Conservation (phyloP, 768 basidiomycete genomes). For the Suillus fuscotomentosus region DNA sequence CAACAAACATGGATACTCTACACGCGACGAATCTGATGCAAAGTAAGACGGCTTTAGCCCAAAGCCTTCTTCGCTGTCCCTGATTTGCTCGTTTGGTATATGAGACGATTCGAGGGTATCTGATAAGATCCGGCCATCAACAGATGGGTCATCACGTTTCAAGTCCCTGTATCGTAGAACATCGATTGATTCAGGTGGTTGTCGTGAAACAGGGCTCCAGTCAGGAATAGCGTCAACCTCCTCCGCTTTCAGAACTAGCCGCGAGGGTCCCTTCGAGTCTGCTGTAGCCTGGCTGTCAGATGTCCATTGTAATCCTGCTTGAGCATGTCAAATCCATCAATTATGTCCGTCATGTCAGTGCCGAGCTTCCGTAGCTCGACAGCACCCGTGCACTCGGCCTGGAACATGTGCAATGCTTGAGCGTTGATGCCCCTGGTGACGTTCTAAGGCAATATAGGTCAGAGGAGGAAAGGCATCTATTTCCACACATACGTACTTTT, state of each 20-base stretch:
- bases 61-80: neutral
- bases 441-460: slow-evolving; percentile 17
- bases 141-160: neutral
- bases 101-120: neutral
- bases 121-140: neutral
- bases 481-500: slow-evolving; percentile 28
- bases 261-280: neutral
- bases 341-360: slow-evolving; percentile 79
- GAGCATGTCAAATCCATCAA: slow-evolving; percentile 3
- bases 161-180: no score
- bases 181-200: neutral
- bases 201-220: neutral
- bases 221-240: neutral
- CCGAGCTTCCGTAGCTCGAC: slow-evolving; percentile 88
- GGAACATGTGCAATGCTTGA: slow-evolving; percentile 3
- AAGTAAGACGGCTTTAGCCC: neutral
- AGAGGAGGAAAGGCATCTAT: neutral
- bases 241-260: neutral
- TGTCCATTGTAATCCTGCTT: neutral
- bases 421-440: slow-evolving; percentile 13
- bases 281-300: neutral
- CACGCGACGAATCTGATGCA: neutral
- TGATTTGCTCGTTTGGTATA: no score
- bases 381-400: slow-evolving; percentile 1
- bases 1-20: neutral